Conservation (phyloP, 805 yeast species). For the Candida krabiensis region DNA sequence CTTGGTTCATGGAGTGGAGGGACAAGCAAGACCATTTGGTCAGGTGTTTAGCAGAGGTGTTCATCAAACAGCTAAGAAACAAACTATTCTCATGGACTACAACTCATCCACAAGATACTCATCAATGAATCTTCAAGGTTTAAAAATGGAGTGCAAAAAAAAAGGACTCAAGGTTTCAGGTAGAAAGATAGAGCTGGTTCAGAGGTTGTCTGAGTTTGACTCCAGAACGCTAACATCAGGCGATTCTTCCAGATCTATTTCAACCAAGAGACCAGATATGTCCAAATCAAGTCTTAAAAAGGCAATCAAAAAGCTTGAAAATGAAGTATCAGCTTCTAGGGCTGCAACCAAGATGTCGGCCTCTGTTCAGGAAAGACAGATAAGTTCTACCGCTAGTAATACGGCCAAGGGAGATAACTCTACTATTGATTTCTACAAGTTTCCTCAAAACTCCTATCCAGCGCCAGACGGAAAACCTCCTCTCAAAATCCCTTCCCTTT, state of each 20-base stretch:
- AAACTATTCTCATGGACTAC: slow-evolving; percentile 30
- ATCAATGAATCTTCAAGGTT: slow-evolving; percentile 51
- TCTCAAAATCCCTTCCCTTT: slow-evolving; percentile 27
- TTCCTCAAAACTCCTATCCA: slow-evolving; percentile 37
- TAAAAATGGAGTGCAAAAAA: slow-evolving; percentile 57
- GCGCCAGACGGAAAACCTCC: slow-evolving; percentile 25
- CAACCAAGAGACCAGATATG: slow-evolving; percentile 13
- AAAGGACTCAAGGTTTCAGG: slow-evolving; percentile 66
- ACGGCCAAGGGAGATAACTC: slow-evolving; percentile 56
- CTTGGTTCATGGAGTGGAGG: neutral
- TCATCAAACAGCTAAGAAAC: slow-evolving; percentile 35
- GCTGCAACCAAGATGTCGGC: slow-evolving; percentile 8
- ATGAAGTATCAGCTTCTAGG: slow-evolving; percentile 4
- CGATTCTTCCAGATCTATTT: slow-evolving; percentile 12
- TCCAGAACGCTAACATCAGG: slow-evolving; percentile 8
- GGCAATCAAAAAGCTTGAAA: slow-evolving; percentile 1
- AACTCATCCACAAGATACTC: slow-evolving; percentile 26
- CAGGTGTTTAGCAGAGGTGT: slow-evolving; percentile 29
- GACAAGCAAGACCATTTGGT: slow-evolving; percentile 2
- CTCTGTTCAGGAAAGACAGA: slow-evolving; percentile 12
- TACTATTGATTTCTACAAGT: slow-evolving; percentile 55
- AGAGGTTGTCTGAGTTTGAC: slow-evolving; percentile 28
- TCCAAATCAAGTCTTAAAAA: slow-evolving; percentile 3
- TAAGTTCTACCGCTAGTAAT: slow-evolving; percentile 23
- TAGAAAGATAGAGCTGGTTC: slow-evolving; percentile 55